Evolutionary conservation across 2,329 filamentous ascomycete genomes (phyloP), one percentile per base, ranked within the genome.

Genomic region (Fusarium sublunatum): DNA sequence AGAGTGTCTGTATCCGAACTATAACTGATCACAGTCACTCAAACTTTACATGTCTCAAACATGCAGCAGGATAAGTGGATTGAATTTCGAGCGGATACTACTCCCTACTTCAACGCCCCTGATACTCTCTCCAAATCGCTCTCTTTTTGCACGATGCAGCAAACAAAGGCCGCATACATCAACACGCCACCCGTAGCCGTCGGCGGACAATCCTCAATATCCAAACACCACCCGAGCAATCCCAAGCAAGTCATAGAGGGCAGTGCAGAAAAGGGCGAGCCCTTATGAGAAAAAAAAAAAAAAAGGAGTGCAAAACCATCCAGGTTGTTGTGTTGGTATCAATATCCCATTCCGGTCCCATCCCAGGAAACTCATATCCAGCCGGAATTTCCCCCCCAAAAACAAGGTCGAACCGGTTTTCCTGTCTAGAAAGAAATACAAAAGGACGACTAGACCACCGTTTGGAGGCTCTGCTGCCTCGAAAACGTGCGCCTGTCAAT

Each of bases 321-420:
- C 65, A 46, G 57, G 61, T 61, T 63, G 48, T 63, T 70, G 67
- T 65, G 48, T 63, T 70, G 67, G 67, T 70, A 70, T 70, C 67
- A 70, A 53, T 69, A 59, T 60, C 49, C 36, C 28, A 50, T 67
- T 61, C 61, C 60, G 49, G 42, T 25, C 41, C 40, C 51, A 36
- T 41, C 58, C 53, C 52, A 56, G 47, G 36, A 58, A 58, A 57
- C 50, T 52, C 58, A 44, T 48, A 64, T 64, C 58, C 62, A 64
- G 53, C 53, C 43, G 35, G 47, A 35, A 40, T 50, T 31, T 42
- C 31, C 40, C 31, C 40, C 50, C 60, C 56, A 53, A 43, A 36
- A 60, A 53, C 35, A 44, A 53, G 45, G 35, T 32, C 51, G 47
- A 22, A 50, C 34, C 36, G 32, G 36, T 34, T 49, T 66, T 52